These are phyloP conservation scores for Talaromyces sp. DNA, from an alignment of 2,329 filamentous ascomycete species.

Conservation along the genomic window DNA sequence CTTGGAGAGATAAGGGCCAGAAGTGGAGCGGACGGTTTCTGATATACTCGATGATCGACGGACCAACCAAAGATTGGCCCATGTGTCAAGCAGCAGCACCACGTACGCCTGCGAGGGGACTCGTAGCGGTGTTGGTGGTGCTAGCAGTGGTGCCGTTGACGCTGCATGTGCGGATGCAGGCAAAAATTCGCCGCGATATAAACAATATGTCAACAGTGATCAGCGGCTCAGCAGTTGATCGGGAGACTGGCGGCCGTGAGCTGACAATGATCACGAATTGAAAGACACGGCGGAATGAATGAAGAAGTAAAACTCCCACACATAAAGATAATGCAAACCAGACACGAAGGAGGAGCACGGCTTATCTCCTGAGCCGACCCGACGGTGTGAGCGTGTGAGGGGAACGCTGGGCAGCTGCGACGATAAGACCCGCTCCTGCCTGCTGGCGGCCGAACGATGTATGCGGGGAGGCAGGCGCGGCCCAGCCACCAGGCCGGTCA, in stretches of 20 bases:
- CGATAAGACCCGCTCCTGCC: slow-evolving; percentile 1
- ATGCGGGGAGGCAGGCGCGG: background rate
- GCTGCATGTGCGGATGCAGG: background rate
- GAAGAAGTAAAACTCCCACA: background rate
- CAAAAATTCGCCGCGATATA: background rate
- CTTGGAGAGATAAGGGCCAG: background rate
- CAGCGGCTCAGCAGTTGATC: no score
- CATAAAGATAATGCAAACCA: background rate
- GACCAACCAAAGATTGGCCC: background rate
- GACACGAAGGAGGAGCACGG: background rate
- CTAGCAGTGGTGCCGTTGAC: background rate
- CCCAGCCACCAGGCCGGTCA: background rate
- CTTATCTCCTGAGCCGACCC: background rate
- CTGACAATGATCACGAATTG: background rate
- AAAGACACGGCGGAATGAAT: background rate
- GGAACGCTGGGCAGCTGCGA: background rate
- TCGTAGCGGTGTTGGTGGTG: background rate
- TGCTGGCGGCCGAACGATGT: background rate
- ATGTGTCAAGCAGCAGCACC: background rate
- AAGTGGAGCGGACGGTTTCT: background rate
- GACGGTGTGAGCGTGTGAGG: background rate
- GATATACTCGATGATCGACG: background rate
- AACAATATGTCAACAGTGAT: background rate
- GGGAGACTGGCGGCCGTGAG: no score
- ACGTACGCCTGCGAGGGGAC: background rate